These are phyloP conservation scores for Wallacemonas sp. DNA, from an alignment of 208 protist genomes.

Conservation along the genomic window DNA sequence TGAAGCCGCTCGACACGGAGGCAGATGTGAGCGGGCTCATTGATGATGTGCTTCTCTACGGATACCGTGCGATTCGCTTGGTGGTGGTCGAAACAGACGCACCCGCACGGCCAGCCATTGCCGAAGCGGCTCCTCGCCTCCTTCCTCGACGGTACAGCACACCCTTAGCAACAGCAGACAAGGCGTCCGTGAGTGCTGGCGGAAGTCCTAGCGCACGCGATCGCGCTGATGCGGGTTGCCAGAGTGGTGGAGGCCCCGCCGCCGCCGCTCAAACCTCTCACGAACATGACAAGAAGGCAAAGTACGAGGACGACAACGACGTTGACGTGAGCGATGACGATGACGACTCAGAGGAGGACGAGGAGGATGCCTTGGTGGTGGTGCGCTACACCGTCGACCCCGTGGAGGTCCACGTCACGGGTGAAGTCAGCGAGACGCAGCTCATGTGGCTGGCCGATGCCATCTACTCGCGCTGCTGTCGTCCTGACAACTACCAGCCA, in stretches of 20 bases:
- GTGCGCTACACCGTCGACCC: conserved; percentile 67
- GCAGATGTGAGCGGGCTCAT: conserved; percentile 29
- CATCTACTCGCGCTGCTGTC: conserved; percentile 42
- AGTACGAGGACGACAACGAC: not conserved
- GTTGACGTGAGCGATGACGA: not conserved
- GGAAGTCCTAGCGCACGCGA: no score
- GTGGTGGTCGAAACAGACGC: conserved; percentile 8
- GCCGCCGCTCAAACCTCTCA: not conserved
- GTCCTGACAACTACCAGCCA: not conserved
- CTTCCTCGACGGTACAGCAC: not conserved
- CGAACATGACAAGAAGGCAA: not conserved
- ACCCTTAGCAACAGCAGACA: no score
- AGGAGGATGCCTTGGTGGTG: conserved; percentile 26
- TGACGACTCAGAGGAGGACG: not conserved
- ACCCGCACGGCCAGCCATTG: not conserved
- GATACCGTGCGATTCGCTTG: conserved; percentile 23
- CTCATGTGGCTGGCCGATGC: conserved; percentile 51
- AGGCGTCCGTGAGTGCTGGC: no score
- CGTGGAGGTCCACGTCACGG: conserved; percentile 45
- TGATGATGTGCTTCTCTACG: conserved; percentile 18
- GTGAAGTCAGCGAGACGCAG: conserved; percentile 33
- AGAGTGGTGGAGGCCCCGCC: no score
- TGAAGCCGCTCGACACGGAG: conserved; percentile 16
- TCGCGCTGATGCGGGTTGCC: no score
- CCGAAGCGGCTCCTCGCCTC: not conserved